phyloP scores from a whole-genome alignment of 1,284 basidiomycete genomes.

The Lignosus rhinocerotis region DNA sequence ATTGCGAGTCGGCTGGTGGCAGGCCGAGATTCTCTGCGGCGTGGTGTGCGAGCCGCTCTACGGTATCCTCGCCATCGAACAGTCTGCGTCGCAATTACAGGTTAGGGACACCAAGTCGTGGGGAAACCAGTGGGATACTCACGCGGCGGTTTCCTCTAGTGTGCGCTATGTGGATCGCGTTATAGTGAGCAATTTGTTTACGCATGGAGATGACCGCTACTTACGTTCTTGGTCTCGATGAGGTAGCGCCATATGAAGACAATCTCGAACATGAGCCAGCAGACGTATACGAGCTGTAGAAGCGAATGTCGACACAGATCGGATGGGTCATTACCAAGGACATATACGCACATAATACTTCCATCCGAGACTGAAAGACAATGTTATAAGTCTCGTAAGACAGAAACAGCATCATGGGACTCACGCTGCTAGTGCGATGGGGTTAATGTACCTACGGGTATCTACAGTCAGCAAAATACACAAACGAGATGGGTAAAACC shows the following conservation, averaged over 20 bases:
- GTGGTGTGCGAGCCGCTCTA: slow-evolving; percentile 24
- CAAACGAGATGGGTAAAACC: background rate
- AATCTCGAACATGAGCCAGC: slow-evolving; percentile 48
- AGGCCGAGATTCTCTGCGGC: slow-evolving; percentile 27
- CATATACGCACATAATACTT: slow-evolving; percentile 36
- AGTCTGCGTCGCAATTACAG: slow-evolving; percentile 16
- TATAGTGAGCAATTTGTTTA: background rate
- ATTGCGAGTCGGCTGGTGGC: slow-evolving; percentile 18
- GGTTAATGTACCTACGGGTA: slow-evolving; percentile 41
- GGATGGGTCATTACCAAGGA: background rate
- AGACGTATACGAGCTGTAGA: slow-evolving; percentile 31
- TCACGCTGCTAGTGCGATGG: slow-evolving; percentile 39
- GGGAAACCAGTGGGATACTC: slow-evolving; percentile 5
- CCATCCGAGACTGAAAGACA: slow-evolving; percentile 30
- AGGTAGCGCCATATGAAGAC: slow-evolving; percentile 56
- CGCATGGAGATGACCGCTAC: background rate
- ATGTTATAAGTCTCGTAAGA: background rate
- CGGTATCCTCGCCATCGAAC: slow-evolving; percentile 34
- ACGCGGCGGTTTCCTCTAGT: slow-evolving; percentile 36
- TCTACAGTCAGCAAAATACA: background rate
- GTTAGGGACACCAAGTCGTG: no score
- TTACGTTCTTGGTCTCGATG: slow-evolving; percentile 45
- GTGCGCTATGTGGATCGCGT: slow-evolving; percentile 23
- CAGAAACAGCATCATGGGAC: slow-evolving; percentile 3
- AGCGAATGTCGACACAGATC: background rate